Percentiles rank a stretch among this genome's conserved stretches.
phyloP scores from a whole-genome alignment of 23 red algal genomes.

The Cyanidiococcus yangmingshanensis region DNA sequence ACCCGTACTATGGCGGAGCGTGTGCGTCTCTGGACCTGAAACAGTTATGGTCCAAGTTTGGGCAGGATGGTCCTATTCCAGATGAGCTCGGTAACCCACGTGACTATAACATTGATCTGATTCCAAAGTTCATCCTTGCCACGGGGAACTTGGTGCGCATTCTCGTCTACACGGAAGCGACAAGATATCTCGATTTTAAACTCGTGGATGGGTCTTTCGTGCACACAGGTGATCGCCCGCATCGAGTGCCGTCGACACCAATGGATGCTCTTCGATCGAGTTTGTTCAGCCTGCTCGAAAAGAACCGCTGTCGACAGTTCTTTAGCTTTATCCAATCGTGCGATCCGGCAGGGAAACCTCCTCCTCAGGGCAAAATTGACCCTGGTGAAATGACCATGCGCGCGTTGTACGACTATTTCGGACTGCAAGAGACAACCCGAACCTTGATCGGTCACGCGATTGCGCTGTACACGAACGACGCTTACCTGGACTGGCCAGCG shows the following conservation, averaged over 20 bases:
- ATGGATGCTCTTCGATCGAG: slow-evolving; percentile 83
- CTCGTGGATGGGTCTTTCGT: slow-evolving; percentile 95
- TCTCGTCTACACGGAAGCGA: slow-evolving; percentile 64
- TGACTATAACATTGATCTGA: slow-evolving; percentile 92
- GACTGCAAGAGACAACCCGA: slow-evolving; percentile 72
- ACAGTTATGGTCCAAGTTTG: slow-evolving; percentile 79
- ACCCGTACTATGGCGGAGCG: slow-evolving; percentile 89
- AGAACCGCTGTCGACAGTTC: slow-evolving; percentile 96
- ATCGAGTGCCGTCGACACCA: slow-evolving; percentile 83
- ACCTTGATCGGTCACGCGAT: slow-evolving; percentile 86
- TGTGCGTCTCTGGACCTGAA: slow-evolving; percentile 75
- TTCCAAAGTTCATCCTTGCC: slow-evolving; percentile 98
- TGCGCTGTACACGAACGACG: slow-evolving; percentile 82
- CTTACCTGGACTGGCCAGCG: slow-evolving; percentile 62
- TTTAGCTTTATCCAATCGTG: slow-evolving; percentile 75
- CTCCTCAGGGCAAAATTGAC: slow-evolving; percentile 49
- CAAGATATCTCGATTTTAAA: slow-evolving; percentile 92
- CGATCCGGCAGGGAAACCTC: slow-evolving; percentile 35
- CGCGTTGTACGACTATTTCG: slow-evolving; percentile 78
- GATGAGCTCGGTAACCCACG: slow-evolving; percentile 39
- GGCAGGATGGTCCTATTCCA: slow-evolving; percentile 7
- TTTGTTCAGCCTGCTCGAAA: slow-evolving; percentile 85
- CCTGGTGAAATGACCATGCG: slow-evolving; percentile 67
- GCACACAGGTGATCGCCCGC: slow-evolving; percentile 57
- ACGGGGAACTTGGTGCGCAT: slow-evolving; percentile 72